Base-by-base conservation (phyloP, 2,329 filamentous ascomycete species). In the Hypoxylon sp. region DNA sequence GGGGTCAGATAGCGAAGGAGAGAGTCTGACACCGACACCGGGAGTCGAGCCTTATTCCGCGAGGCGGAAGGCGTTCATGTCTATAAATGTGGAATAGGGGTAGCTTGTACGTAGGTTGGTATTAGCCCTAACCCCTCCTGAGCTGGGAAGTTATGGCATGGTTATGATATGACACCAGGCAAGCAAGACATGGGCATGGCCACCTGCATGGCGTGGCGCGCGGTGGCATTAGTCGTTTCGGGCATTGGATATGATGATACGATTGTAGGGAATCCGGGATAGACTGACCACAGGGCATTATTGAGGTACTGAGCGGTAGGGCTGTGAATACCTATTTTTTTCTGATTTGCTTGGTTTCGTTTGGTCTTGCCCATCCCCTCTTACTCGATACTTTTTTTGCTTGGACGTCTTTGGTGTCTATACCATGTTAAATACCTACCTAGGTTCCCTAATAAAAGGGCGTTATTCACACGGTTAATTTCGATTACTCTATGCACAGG, bases 1-100 rank as follows among this genome's bases (percentile, higher is more conserved):
- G n/a, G 68, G 32, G 14, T 69, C 68, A 3, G 65, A 71, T 10
- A 67, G 68, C 11, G 68, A 71, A 1, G 34, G 48, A 5, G 61
- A 65, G 13, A 19, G 60, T 14, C 34, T 36, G 23, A 61, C 46
- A 34, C 21, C 32, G 14, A 32, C 49, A 28, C n/a, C 14, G 38
- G n/a, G 7, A 17, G 9, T 50, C 2, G 21, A 23, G 14, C 28
- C 28, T 43, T 21, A 41, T 38, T 41, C 43, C n/a, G 28, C 46
- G 13, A 60, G 45, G 25, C 55, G 55, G 11, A 57, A 56, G 63
- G n/a, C 45, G 51, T 58, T 58, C 46, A 38, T 45, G 5, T 36
- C 56, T 3, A 21, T 23, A 13, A 21, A 30, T 17, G 23, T 30
- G n/a, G 51, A 36, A 28, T 52, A 52, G 46, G 21, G 19, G 50